These are phyloP conservation scores for Aechmea fasciata DNA, from an alignment of 176 grass and related monocot genomes.

Conservation along the genomic window DNA sequence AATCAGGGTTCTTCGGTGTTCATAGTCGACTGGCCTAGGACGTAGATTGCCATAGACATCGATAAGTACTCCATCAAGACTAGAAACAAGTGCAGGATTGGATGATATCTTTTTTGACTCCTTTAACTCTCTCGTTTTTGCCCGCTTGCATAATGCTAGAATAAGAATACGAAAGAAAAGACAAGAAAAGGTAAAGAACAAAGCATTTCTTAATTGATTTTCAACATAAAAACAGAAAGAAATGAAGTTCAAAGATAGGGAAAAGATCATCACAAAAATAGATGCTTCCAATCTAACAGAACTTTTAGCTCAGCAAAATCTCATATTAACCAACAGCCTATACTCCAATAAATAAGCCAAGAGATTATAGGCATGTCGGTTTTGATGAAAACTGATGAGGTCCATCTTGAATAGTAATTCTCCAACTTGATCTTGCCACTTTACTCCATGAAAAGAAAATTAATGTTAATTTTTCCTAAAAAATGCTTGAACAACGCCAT, in stretches of 20 bases:
- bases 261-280: constrained; percentile 1
- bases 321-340: background rate
- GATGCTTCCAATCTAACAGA: background rate
- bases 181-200: constrained; percentile 6
- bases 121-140: constrained; percentile 28
- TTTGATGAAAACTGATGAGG: too few species aligned
- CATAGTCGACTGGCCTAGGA: constrained; percentile 53
- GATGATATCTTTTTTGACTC: constrained; percentile 33
- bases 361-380: too few species aligned
- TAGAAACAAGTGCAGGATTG: constrained; percentile 17
- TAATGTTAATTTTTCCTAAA: too few species aligned
- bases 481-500: too few species aligned
- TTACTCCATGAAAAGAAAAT: too few species aligned
- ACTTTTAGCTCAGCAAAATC: background rate
- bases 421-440: too few species aligned
- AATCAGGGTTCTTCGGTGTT: constrained; percentile 45
- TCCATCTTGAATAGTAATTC: too few species aligned
- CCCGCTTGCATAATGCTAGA: constrained; percentile 37
- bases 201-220: background rate
- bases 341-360: background rate
- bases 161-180: background rate
- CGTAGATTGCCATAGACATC: constrained; percentile 40
- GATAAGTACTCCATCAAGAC: constrained; percentile 42
- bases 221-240: background rate
- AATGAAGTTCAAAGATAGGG: background rate